Evolutionary conservation across 1,284 basidiomycete species (phyloP).

Genomic region (Trichosporon sp.): DNA sequence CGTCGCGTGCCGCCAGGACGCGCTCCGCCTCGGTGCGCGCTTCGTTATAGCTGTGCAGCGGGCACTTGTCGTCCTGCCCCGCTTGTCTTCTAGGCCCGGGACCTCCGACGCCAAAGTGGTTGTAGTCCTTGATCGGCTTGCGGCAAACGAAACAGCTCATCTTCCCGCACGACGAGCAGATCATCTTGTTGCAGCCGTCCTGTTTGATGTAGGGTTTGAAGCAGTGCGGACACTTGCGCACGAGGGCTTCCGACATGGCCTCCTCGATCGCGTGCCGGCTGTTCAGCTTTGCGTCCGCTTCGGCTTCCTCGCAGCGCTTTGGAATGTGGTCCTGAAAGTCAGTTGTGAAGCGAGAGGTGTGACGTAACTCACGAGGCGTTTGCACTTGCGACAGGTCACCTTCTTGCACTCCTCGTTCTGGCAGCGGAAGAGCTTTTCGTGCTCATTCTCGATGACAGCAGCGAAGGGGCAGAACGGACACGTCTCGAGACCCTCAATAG

Average conservation of each 20-base stretch:
- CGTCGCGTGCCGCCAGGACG: constrained; percentile 59
- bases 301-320: constrained; percentile 69
- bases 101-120: constrained; percentile 58
- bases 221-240: constrained; percentile 67
- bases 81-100: background rate
- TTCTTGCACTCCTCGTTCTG: constrained; percentile 64
- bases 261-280: constrained; percentile 73
- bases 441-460: constrained; percentile 67
- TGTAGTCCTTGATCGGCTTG: constrained; percentile 58
- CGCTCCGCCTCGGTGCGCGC: constrained; percentile 50
- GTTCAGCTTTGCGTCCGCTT: constrained; percentile 64
- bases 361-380: constrained; percentile 57
- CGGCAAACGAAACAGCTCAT: constrained; percentile 74
- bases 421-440: constrained; percentile 73
- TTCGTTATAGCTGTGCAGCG: constrained; percentile 58
- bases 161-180: constrained; percentile 61
- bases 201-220: constrained; percentile 43
- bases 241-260: constrained; percentile 78
- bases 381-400: constrained; percentile 70
- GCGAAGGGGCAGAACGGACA: constrained; percentile 80
- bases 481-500: constrained; percentile 59
- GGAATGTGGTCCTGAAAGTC: constrained; percentile 69
- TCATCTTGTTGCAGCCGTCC: constrained; percentile 56
- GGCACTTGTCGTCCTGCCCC: constrained; percentile 55
- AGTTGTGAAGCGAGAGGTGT: background rate